phyloP scores from a whole-genome alignment of 768 basidiomycete species.

The Boletus huronensis region DNA sequence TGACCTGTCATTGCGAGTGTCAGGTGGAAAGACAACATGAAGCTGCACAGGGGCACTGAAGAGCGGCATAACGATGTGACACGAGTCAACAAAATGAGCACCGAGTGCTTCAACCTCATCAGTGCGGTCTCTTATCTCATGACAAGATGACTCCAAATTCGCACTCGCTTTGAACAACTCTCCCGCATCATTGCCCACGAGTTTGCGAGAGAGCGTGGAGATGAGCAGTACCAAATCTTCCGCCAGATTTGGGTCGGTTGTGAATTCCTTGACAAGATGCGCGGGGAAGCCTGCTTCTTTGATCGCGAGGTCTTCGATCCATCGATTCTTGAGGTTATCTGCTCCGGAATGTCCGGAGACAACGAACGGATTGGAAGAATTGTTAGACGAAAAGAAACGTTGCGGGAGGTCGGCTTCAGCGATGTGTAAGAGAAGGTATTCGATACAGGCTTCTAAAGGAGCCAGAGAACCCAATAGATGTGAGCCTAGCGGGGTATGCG shows the following conservation, averaged over 20 bases:
- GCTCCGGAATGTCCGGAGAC: constrained; percentile 60
- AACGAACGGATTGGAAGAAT: constrained; percentile 68
- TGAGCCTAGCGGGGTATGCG: constrained; percentile 54
- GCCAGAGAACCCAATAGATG: constrained; percentile 57
- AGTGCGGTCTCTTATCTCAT: constrained; percentile 12
- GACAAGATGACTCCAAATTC: constrained; percentile 11
- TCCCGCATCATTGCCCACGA: constrained; percentile 45
- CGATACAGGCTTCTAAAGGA: constrained; percentile 75
- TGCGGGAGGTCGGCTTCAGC: constrained; percentile 87
- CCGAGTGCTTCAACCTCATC: constrained; percentile 57
- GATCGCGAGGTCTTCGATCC: constrained; percentile 75
- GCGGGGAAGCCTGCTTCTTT: constrained; percentile 84
- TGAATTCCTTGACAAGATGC: constrained; percentile 59
- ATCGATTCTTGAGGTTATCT: constrained; percentile 65
- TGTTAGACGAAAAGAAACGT: constrained; percentile 60
- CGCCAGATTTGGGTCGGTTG: constrained; percentile 35
- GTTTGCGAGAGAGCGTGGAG: constrained; percentile 48
- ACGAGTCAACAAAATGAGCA: constrained; percentile 43
- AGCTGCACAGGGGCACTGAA: constrained; percentile 63
- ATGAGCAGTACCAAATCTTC: constrained; percentile 55
- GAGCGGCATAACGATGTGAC: constrained; percentile 56
- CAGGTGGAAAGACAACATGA: constrained; percentile 55
- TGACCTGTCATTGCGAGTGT: constrained; percentile 40
- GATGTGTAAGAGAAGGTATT: constrained; percentile 77
- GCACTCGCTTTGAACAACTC: constrained; percentile 35